phyloP scores from a whole-genome alignment of 306 rosid genomes.

The Psophocarpus tetragonolobus region DNA sequence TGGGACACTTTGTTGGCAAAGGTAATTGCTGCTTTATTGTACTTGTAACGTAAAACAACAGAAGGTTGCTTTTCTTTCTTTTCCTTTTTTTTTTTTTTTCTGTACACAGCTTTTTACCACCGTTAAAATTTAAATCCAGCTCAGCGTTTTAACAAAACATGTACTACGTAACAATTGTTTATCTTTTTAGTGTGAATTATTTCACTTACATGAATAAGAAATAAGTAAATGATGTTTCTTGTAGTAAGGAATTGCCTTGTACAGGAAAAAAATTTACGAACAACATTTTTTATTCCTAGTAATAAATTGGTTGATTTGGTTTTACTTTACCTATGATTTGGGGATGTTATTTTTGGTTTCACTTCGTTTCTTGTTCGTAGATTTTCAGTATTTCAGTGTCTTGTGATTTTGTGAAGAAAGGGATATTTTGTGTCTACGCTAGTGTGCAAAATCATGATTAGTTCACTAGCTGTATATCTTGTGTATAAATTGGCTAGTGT shows the following conservation, averaged over 20 bases:
- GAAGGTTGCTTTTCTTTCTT: slow-evolving; percentile 12
- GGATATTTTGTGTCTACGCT: not conserved
- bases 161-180: slow-evolving; percentile 5
- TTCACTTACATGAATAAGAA: not conserved
- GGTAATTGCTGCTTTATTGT: slow-evolving; percentile 52
- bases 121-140: not conserved
- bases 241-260: not conserved
- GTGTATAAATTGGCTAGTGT: not conserved
- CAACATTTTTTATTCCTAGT: not conserved
- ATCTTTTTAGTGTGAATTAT: slow-evolving; percentile 7
- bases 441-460: not conserved
- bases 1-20: slow-evolving; percentile 93
- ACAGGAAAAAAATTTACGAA: not conserved
- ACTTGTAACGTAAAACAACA: slow-evolving; percentile 11
- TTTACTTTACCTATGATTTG: not conserved
- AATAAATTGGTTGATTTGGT: not conserved
- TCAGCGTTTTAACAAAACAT: slow-evolving; percentile 12
- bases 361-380: slow-evolving; percentile 14
- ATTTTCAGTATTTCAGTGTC: not conserved
- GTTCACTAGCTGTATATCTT: not conserved
- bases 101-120: not conserved
- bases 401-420: not conserved
- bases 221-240: not conserved
- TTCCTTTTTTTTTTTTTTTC: slow-evolving; percentile 17
- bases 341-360: not conserved